Evolutionary conservation across 1,284 basidiomycete species (phyloP), one percentile per base, ranked within the genome.

Genomic region (Irpex rosettiformis): DNA sequence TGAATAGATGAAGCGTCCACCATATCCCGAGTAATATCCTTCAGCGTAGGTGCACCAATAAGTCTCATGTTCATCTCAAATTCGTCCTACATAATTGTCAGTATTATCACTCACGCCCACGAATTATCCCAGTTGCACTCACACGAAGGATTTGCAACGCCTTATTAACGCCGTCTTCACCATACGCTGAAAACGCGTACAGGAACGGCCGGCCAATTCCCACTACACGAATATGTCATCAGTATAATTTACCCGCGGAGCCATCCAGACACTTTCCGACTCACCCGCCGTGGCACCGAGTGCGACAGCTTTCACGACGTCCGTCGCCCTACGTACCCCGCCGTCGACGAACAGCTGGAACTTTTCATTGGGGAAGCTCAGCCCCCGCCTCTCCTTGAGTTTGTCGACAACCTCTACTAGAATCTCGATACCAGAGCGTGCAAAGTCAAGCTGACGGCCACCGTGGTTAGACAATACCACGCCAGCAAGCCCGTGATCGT

Each of bases 331-430:
- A 55, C 96, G 82, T 7, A 97, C 92, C 58, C 96, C 96, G 18
- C 96, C 95, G 69, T 98, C 96, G 5, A 97, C 84, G 68, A 93
- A 95, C 55, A 98, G 77, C 70, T 94, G 86, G 75, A 97, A 97
- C 58, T 84, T 88, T 45, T 80, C 78, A 58, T 83, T 81, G 11
- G 89, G 89, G 69, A 24, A 51, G 13, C 21, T 16, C 10, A 88
- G 87, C 55, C 67, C 69, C 18, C 71, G 83, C 52, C 84, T 82
- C 66, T 83, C 79, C 61, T 85, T 85, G 21, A 99, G 81, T 56
- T 89, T 87, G 6, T 76, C 72, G 24, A 94, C 89, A 21, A 97
- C 94, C 69, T 96, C 93, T 2, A 89, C 91, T 8, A 98, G 83
- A 11, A 96, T 79, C 70, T 96, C 93, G 56, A 97, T 82, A 3